Percentiles rank a stretch among this genome's conserved stretches.
phyloP scores from a whole-genome alignment of 1,139 yeast species.

The Magnusiomyces fungicola region DNA sequence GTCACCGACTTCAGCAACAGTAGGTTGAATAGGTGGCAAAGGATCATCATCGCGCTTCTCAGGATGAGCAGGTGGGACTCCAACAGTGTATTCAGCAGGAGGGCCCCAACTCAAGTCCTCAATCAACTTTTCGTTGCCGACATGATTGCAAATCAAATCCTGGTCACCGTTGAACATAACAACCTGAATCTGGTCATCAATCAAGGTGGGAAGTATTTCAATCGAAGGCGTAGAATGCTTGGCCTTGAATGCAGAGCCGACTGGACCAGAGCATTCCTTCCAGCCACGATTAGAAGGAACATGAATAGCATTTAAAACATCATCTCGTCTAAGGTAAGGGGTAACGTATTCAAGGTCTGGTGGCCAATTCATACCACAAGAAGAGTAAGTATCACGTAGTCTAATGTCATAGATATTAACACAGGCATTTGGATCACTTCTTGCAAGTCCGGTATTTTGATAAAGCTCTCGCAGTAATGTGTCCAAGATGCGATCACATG shows the following conservation, averaged over 20 bases:
- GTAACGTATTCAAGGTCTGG: conserved; percentile 52
- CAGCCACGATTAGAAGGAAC: conserved; percentile 39
- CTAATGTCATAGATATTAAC: conserved; percentile 77
- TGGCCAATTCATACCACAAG: conserved; percentile 97
- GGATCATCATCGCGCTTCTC: not conserved
- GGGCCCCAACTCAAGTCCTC: conserved; percentile 63
- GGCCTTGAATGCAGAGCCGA: conserved; percentile 47
- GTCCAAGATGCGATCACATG: conserved; percentile 28
- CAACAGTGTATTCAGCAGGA: conserved; percentile 30
- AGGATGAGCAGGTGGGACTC: no score
- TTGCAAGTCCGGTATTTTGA: conserved; percentile 17
- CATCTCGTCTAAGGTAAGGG: conserved; percentile 50
- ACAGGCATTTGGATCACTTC: conserved; percentile 39
- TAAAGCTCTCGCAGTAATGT: conserved; percentile 20
- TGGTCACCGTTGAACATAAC: conserved; percentile 80
- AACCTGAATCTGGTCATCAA: conserved; percentile 50
- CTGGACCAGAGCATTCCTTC: conserved; percentile 69
- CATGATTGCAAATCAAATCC: conserved; percentile 80
- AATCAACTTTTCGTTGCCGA: conserved; percentile 67
- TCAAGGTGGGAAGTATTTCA: conserved; percentile 54
- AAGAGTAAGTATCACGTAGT: conserved; percentile 63
- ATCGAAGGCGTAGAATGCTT: conserved; percentile 53
- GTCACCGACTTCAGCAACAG: conserved; percentile 18
- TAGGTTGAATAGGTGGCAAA: conserved; percentile 14
- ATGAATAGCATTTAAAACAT: conserved; percentile 51